Evolutionary conservation across 495 filamentous ascomycete genomes (phyloP).

Genomic region (Penicillium simplicissimum): DNA sequence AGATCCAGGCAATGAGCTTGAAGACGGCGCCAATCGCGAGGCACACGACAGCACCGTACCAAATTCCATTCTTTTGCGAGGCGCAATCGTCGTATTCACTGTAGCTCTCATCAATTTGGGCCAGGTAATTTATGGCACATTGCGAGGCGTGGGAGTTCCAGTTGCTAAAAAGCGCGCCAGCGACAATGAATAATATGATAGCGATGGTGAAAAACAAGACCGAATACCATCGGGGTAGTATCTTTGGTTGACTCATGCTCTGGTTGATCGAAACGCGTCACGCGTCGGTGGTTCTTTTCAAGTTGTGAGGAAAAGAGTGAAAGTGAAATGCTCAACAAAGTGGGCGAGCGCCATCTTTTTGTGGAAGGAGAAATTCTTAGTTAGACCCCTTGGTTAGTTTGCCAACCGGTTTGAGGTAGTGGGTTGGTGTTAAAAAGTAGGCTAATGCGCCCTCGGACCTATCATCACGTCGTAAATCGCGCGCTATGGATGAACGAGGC

Average conservation of each 20-base stretch:
- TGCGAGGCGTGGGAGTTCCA: slow-evolving; percentile 2
- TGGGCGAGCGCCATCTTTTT: background rate
- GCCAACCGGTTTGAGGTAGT: background rate
- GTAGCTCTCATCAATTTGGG: background rate
- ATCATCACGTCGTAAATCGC: background rate
- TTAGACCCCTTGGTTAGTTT: background rate
- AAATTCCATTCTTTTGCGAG: background rate
- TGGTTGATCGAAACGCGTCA: background rate
- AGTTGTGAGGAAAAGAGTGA: background rate
- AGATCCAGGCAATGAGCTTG: background rate
- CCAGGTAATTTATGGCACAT: background rate
- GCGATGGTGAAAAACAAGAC: background rate
- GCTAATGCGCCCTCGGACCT: background rate
- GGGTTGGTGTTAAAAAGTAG: background rate
- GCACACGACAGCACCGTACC: background rate
- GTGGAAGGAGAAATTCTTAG: background rate
- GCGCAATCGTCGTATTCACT: background rate
- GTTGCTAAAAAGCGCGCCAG: background rate
- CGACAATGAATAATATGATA: background rate
- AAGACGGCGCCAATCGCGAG: background rate
- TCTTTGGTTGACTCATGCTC: background rate
- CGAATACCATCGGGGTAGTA: background rate
- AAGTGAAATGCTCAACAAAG: background rate
- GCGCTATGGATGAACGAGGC: background rate
- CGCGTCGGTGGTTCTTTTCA: background rate